These are phyloP conservation scores for Blumeriella jaapii DNA, from an alignment of 2,329 filamentous ascomycete genomes.

Conservation along the genomic window DNA sequence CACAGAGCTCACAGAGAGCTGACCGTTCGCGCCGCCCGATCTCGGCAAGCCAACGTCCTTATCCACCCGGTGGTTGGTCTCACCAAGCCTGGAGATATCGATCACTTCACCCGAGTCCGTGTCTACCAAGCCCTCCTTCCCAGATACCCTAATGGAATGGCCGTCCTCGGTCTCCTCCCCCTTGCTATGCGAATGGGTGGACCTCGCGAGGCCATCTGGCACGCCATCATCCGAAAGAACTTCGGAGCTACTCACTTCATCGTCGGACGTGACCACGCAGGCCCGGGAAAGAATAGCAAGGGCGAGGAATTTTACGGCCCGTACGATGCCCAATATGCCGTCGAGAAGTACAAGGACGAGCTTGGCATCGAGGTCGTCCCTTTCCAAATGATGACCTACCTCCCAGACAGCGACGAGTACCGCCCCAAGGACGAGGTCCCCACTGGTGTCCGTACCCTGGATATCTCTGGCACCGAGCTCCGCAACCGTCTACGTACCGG, in stretches of 20 bases:
- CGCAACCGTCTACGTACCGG: constrained; percentile 83
- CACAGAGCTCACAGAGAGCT: constrained; percentile 96
- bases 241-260: constrained; percentile 99
- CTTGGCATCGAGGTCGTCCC: constrained; percentile 97
- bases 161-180: constrained; percentile 84
- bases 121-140: constrained; percentile 96
- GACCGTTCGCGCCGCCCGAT: constrained; percentile 90
- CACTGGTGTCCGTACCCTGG: constrained; percentile 70
- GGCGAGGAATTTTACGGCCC: constrained; percentile 96
- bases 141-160: constrained; percentile 98
- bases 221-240: constrained; percentile 99
- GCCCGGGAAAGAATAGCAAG: constrained; percentile 95
- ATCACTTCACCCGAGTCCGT: constrained; percentile 98
- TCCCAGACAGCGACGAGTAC: constrained; percentile 96
- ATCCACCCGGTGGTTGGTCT: constrained; percentile 98
- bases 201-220: constrained; percentile 97
- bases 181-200: constrained; percentile 99
- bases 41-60: constrained; percentile 93
- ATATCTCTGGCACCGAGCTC: constrained; percentile 84
- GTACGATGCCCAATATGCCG: constrained; percentile 91
- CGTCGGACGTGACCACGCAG: constrained; percentile 94
- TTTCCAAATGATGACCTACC: constrained; percentile 99
- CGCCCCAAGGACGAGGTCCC: constrained; percentile 82
- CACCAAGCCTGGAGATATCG: constrained; percentile 98
- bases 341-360: constrained; percentile 93